Conservation (phyloP, 169 alveolate species). For the Plasmodium inui region DNA sequence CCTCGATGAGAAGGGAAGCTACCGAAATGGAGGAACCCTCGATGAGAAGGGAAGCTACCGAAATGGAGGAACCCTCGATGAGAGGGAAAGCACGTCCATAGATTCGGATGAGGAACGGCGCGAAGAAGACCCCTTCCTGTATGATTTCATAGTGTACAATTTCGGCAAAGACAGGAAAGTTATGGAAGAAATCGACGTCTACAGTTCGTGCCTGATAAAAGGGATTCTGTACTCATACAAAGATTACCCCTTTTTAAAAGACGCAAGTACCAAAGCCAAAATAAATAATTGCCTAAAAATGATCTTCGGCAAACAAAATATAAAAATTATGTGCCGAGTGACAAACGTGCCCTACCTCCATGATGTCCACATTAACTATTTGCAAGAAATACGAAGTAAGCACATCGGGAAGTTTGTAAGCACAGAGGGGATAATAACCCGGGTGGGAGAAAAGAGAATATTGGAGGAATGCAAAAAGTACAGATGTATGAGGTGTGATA, state of each 20-base stretch:
- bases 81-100: not conserved
- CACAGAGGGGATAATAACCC: slow-evolving; percentile 64
- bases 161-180: slow-evolving; percentile 31
- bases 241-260: slow-evolving; percentile 28
- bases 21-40: no score
- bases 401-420: slow-evolving; percentile 65
- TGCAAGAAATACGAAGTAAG: slow-evolving; percentile 63
- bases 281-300: slow-evolving; percentile 63
- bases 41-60: not conserved
- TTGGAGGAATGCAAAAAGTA: slow-evolving; percentile 82
- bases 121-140: not conserved
- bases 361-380: slow-evolving; percentile 27
- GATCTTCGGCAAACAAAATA: slow-evolving; percentile 51
- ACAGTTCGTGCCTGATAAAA: slow-evolving; percentile 54
- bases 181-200: slow-evolving; percentile 48
- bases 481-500: slow-evolving; percentile 78
- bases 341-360: slow-evolving; percentile 46
- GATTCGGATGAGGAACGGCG: not conserved
- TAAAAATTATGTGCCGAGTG: slow-evolving; percentile 51
- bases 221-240: slow-evolving; percentile 47
- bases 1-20: not conserved
- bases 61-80: no score
- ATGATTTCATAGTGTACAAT: slow-evolving; percentile 43
- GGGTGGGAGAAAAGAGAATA: slow-evolving; percentile 78
- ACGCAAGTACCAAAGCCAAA: slow-evolving; percentile 26